Evolutionary conservation across 306 rosid genomes (phyloP).

Genomic region (Sophora flavescens): DNA sequence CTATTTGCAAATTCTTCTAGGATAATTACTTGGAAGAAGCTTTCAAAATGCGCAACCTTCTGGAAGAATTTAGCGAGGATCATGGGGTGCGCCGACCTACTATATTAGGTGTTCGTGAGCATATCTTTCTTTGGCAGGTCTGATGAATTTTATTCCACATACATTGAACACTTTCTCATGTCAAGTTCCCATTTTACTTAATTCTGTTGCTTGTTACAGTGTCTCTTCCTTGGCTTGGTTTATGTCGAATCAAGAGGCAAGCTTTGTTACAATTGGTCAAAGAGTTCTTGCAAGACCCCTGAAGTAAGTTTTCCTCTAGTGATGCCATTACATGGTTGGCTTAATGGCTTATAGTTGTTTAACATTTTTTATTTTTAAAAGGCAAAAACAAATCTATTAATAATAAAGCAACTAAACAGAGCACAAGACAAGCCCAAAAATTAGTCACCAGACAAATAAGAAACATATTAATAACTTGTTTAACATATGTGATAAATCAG

Average conservation of each 20-base stretch:
- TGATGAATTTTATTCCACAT: conserved; percentile 46
- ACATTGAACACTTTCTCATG: conserved; percentile 32
- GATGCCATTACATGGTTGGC: conserved; percentile 36
- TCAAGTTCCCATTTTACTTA: conserved; percentile 17
- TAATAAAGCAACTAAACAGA: too few relatives aligned
- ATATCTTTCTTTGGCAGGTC: conserved; percentile 98
- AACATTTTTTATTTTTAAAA: neutral
- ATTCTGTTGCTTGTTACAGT: conserved; percentile 59
- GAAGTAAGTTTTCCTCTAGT: conserved; percentile 67
- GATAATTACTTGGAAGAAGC: conserved; percentile 99
- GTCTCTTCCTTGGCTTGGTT: conserved; percentile 99
- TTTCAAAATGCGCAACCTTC: conserved; percentile 95
- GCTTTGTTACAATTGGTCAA: conserved; percentile 96
- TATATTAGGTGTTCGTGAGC: conserved; percentile 97
- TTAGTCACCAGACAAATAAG: too few relatives aligned
- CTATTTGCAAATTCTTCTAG: conserved; percentile 56
- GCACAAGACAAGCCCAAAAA: too few relatives aligned
- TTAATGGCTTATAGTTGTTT: neutral
- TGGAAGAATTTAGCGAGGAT: conserved; percentile 94
- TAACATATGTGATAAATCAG: conserved; percentile 30
- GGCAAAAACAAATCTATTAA: too few relatives aligned
- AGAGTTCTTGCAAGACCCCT: conserved; percentile 98
- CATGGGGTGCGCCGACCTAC: conserved; percentile 97
- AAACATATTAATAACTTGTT: neutral
- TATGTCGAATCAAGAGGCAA: conserved; percentile 98